A percentile compares a stretch with the other conserved stretches of the same genome.
phyloP scores from a whole-genome alignment of 1,284 basidiomycete genomes.

The Cutaneotrichosporon cavernicola region DNA sequence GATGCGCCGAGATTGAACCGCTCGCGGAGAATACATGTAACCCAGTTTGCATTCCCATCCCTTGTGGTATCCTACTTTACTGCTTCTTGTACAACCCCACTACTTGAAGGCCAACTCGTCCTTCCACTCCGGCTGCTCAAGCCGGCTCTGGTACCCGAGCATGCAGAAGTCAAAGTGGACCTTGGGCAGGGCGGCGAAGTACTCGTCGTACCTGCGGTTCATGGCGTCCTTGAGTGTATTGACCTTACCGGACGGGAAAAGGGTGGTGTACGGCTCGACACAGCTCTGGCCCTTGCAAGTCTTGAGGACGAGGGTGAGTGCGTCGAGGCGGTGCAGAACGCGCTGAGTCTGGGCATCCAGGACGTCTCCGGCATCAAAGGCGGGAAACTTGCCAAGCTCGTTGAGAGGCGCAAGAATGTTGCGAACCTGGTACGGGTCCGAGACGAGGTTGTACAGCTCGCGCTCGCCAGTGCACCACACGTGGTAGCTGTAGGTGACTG shows the following conservation, averaged over 20 bases:
- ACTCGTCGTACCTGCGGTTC: slow-evolving; percentile 29
- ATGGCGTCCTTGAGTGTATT: slow-evolving; percentile 27
- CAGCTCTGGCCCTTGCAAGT: slow-evolving; percentile 39
- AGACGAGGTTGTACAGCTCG: slow-evolving; percentile 43
- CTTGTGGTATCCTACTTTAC: too few species aligned
- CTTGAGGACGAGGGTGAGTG: slow-evolving; percentile 44
- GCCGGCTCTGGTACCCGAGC: slow-evolving; percentile 30
- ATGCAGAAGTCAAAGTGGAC: slow-evolving; percentile 34
- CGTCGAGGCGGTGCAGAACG: slow-evolving; percentile 36
- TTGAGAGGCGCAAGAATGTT: slow-evolving; percentile 28
- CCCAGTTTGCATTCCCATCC: too few species aligned
- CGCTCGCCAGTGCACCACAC: slow-evolving; percentile 50
- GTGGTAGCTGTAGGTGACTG: slow-evolving; percentile 32
- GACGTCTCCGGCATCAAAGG: not conserved
- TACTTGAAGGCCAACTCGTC: not conserved
- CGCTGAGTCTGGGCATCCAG: not conserved
- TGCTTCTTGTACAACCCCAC: not conserved
- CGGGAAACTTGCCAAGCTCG: not conserved
- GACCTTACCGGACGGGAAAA: slow-evolving; percentile 33
- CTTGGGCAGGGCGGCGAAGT: slow-evolving; percentile 37
- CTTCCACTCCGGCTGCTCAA: slow-evolving; percentile 34
- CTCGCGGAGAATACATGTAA: too few species aligned
- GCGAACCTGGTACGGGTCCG: slow-evolving; percentile 40
- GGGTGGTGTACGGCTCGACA: slow-evolving; percentile 30
- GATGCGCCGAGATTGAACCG: too few species aligned